Base-by-base conservation (phyloP, 1,139 yeast species). In the Suhomyces bolitotheri region DNA sequence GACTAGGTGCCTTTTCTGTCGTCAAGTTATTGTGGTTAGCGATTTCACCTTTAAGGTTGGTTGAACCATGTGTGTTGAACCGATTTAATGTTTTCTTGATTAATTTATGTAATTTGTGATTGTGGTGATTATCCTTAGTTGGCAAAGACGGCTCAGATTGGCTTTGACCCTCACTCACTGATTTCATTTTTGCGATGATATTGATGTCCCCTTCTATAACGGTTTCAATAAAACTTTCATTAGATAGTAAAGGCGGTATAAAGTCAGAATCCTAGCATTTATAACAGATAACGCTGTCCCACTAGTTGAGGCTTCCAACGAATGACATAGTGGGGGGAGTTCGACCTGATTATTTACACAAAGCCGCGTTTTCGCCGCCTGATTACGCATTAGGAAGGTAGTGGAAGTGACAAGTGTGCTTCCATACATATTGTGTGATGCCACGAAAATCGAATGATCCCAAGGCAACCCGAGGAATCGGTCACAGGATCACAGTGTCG, bases 21-120 rank as follows among this genome's bases (percentile, higher is more conserved):
- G 15, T 22, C n/a, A 13, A 4, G 5, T 16, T 12, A 16, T 17
- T 11, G 13, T 15, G 9, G 12, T 25, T 12, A 11, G 16, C 3
- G 11, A 24, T 8, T 20, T 17, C 8, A n/a, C n/a, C n/a, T 25
- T n/a, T 10, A 21, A 16, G 22, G 9, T 12, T 8, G 13, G 3
- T n/a, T 14, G 13, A 23, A 5, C 22, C 22, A 24, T 7, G 42
- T 7, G 34, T 29, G 14, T 40, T 40, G 17, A 45, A 33, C 25
- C 33, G 40, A 28, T 44, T 46, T 8, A 45, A 34, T 7, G 50
- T 45, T 25, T 39, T 44, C 32, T 44, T 47, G 23, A 47, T 37
- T 25, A 47, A 43, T 28, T 33, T 43, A 25, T 47, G 50, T 16
- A 46, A 32, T 34, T 46, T 46, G 16, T 36, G 43, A 15, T 31